phyloP scores from a whole-genome alignment of 1,284 basidiomycete species.

The Cutaneotrichosporon spelunceum region DNA sequence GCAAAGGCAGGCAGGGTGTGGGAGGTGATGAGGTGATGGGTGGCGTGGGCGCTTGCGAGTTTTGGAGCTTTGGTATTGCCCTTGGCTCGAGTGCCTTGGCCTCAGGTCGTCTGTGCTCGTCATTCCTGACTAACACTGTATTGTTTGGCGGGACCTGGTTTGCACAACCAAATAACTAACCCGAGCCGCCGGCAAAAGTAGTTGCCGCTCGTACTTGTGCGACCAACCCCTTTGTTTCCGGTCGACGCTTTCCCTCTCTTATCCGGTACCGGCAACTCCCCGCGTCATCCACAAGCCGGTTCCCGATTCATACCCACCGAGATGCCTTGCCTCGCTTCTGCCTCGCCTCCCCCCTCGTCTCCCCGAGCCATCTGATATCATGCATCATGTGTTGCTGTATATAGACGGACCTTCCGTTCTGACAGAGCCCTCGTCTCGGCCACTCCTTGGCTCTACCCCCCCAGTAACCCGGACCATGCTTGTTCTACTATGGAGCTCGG shows the following conservation, averaged over 20 bases:
- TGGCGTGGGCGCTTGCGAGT: neutral
- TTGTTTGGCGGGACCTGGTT: no score
- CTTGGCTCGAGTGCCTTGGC: neutral
- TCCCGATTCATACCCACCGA: no score
- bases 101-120: no score
- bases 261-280: neutral
- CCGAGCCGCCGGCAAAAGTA: neutral
- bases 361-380: no score
- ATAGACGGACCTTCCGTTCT: neutral
- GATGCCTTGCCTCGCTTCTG: no score
- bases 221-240: neutral
- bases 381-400: neutral
- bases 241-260: neutral
- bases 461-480: neutral
- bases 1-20: no score
- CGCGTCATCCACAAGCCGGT: no score
- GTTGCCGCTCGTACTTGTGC: neutral
- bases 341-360: no score
- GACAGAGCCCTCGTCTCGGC: neutral
- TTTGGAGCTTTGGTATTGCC: neutral
- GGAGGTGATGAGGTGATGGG: no score
- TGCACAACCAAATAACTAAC: no score
- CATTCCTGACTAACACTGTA: no score
- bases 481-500: neutral
- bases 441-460: neutral